Evolutionary conservation across 768 basidiomycete species (phyloP).

Genomic region (Kwoniella dejecticola): DNA sequence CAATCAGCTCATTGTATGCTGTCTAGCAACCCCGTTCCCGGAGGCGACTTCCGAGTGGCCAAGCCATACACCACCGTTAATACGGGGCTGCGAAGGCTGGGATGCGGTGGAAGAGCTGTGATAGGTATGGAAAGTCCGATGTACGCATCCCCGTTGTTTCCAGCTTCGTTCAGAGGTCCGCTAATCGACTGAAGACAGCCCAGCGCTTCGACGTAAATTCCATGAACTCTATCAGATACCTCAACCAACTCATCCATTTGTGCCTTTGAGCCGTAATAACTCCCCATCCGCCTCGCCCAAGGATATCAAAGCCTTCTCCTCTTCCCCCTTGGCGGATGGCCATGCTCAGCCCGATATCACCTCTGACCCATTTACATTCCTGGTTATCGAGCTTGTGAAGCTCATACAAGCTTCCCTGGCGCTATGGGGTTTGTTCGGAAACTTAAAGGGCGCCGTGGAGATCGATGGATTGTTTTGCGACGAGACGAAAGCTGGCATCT

Average conservation of each 20-base stretch:
- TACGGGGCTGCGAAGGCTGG: slow-evolving; percentile 44
- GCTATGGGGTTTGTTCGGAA: slow-evolving; percentile 39
- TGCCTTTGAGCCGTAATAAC: slow-evolving; percentile 14
- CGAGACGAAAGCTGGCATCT: slow-evolving; percentile 45
- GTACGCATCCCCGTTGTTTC: slow-evolving; percentile 20
- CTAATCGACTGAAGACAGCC: slow-evolving; percentile 14
- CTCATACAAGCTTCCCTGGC: slow-evolving; percentile 42
- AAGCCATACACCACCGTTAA: slow-evolving; percentile 45
- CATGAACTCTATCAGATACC: slow-evolving; percentile 42
- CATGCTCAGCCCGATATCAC: slow-evolving; percentile 11
- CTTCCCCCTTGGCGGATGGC: neutral
- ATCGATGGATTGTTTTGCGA: slow-evolving; percentile 50
- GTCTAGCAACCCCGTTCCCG: slow-evolving; percentile 37
- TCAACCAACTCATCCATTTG: slow-evolving; percentile 18
- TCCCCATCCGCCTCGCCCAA: slow-evolving; percentile 37
- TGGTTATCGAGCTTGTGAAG: slow-evolving; percentile 40
- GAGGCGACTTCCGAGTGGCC: slow-evolving; percentile 44
- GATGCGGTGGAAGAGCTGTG: slow-evolving; percentile 48
- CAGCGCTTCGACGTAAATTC: slow-evolving; percentile 44
- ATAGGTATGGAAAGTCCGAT: slow-evolving; percentile 45
- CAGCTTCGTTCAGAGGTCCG: neutral
- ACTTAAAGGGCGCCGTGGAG: slow-evolving; percentile 13
- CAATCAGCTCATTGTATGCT: no score
- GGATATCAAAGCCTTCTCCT: neutral
- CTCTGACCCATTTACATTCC: slow-evolving; percentile 39